These are phyloP conservation scores for Penicillium soppii DNA, from an alignment of 495 filamentous ascomycete species.

Conservation along the genomic window DNA sequence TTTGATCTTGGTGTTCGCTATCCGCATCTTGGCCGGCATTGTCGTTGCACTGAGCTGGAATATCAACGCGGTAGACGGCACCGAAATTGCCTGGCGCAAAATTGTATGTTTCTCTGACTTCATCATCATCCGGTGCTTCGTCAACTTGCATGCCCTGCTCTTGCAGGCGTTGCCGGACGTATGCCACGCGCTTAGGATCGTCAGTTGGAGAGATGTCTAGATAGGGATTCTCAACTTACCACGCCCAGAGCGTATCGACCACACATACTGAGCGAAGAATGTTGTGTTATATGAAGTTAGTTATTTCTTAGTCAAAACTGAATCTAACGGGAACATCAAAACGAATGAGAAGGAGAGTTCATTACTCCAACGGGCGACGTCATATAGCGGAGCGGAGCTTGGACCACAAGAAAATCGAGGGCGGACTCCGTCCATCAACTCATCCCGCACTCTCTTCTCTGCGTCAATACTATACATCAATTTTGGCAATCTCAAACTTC, in stretches of 20 bases:
- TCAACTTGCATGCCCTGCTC: constrained; percentile 74
- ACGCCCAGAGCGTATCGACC: constrained; percentile 80
- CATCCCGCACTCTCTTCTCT: constrained; percentile 1
- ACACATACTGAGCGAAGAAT: constrained; percentile 71
- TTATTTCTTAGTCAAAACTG: no score
- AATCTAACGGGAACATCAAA: no score
- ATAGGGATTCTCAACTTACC: constrained; percentile 47
- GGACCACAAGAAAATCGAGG: constrained; percentile 26
- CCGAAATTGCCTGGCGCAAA: constrained; percentile 88
- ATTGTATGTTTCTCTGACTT: constrained; percentile 81
- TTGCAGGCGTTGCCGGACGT: constrained; percentile 69
- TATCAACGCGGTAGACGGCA: constrained; percentile 80
- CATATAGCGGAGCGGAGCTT: constrained; percentile 32
- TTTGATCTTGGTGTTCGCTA: constrained; percentile 8
- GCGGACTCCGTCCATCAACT: constrained; percentile 8
- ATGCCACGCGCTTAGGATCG: constrained; percentile 51
- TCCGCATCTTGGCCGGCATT: constrained; percentile 28
- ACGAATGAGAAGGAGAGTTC: no score
- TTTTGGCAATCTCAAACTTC: background rate
- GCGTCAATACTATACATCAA: background rate
- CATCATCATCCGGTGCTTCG: constrained; percentile 72
- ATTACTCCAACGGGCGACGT: constrained; percentile 19
- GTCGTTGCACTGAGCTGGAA: constrained; percentile 48
- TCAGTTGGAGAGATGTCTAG: constrained; percentile 10
- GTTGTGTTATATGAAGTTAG: no score